Evolutionary conservation across 1,139 yeast genomes (phyloP).

Genomic region (Taphrina flavorubra): DNA sequence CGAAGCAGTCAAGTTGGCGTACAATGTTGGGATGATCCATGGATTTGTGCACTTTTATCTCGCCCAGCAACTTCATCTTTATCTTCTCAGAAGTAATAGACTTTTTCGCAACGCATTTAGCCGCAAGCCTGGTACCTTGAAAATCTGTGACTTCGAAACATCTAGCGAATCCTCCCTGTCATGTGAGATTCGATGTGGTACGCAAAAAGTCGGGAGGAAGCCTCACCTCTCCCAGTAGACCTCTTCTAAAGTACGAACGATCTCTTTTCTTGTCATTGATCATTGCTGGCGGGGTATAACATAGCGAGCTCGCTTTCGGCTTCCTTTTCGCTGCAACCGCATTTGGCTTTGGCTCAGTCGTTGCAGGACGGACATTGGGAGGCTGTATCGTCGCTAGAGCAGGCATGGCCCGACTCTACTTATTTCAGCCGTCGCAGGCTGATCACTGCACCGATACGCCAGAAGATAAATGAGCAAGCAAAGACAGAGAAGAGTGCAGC

Average conservation of each 20-base stretch:
- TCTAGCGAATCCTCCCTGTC: conserved; percentile 90
- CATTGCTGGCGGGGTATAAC: conserved; percentile 93
- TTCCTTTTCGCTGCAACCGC: conserved; percentile 62
- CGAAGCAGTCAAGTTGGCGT: conserved; percentile 90
- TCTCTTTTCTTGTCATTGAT: conserved; percentile 81
- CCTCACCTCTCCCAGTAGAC: conserved; percentile 78
- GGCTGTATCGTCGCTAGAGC: conserved; percentile 25
- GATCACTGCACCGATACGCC: too few relatives aligned
- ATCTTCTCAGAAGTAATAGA: conserved; percentile 91
- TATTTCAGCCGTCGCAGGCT: too few relatives aligned
- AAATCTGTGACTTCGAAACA: conserved; percentile 94
- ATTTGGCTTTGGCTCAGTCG: conserved; percentile 1
- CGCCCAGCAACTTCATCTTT: conserved; percentile 80
- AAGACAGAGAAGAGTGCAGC: too few relatives aligned
- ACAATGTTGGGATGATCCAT: conserved; percentile 90
- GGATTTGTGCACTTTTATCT: conserved; percentile 91
- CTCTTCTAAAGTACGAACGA: conserved; percentile 87
- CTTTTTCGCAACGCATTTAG: conserved; percentile 96
- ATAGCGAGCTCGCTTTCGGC: conserved; percentile 82
- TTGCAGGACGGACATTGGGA: conserved; percentile 21
- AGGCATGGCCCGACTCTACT: conserved; percentile 8
- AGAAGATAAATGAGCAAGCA: too few relatives aligned
- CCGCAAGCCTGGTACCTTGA: conserved; percentile 83
- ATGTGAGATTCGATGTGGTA: background rate
- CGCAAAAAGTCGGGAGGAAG: background rate